phyloP scores from a whole-genome alignment of 2,329 filamentous ascomycete genomes.

The Pseudocercospora fuligena region DNA sequence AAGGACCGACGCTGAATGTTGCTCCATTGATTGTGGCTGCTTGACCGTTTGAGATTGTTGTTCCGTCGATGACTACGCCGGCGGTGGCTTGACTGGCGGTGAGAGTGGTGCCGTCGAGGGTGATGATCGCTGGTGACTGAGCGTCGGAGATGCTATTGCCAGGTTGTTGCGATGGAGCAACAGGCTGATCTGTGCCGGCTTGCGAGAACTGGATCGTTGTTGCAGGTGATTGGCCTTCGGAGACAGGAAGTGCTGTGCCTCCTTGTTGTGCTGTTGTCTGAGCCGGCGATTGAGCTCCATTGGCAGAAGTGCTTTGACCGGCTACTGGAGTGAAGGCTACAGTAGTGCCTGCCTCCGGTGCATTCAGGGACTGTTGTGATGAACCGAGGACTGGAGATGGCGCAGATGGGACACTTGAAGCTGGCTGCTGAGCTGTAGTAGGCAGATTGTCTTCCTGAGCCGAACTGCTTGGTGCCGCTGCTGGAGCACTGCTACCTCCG shows the following conservation, averaged over 20 bases:
- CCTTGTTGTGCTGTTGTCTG: neutral
- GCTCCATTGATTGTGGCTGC: neutral
- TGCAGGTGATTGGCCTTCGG: neutral
- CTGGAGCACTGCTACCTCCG: neutral
- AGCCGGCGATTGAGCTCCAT: neutral
- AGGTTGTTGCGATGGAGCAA: neutral
- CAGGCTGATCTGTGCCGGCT: neutral
- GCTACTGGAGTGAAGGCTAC: neutral
- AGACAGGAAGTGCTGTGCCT: neutral
- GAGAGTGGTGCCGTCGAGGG: neutral
- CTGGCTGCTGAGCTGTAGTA: neutral
- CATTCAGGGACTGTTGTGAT: neutral
- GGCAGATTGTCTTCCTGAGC: neutral
- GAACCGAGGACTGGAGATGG: neutral
- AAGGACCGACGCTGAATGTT: neutral
- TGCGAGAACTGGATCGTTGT: neutral
- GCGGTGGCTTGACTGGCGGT: neutral
- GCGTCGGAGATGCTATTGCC: neutral
- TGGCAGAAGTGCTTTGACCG: neutral
- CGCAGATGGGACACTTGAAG: neutral
- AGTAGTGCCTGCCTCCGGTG: neutral
- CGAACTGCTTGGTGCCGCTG: neutral
- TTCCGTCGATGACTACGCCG: neutral
- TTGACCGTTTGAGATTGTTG: conserved; percentile 1
- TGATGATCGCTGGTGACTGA: neutral